Conservation (phyloP, 371 early-diverging fungal species). For the Mortierella sp. region DNA sequence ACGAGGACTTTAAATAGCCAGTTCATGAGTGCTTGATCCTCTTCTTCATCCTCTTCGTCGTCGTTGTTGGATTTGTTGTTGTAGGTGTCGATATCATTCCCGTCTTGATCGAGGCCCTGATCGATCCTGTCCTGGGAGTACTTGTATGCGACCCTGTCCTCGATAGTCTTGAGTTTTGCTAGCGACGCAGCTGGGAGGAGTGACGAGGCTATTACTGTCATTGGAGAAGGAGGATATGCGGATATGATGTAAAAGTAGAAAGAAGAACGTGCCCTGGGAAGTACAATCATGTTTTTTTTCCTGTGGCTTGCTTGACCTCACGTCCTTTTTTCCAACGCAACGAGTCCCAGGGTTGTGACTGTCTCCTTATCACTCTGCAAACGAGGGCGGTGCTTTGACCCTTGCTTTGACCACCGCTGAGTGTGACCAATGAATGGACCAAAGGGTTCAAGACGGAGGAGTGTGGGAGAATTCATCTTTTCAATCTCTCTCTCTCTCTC, state of each 20-base stretch:
- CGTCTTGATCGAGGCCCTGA: conserved; percentile 51
- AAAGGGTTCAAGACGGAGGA: background rate
- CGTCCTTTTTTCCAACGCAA: background rate
- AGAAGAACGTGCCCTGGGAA: background rate
- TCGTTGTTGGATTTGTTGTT: background rate
- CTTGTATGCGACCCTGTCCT: conserved; percentile 53
- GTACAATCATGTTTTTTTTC: background rate
- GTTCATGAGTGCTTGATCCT: conserved; percentile 35
- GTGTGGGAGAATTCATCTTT: background rate
- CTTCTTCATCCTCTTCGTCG: conserved; percentile 12
- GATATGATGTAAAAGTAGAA: background rate
- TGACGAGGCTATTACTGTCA: conserved; percentile 5
- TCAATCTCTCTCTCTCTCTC: background rate
- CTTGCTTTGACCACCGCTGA: background rate
- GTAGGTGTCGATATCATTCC: conserved; percentile 50
- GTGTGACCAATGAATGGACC: no score
- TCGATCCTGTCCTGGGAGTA: conserved; percentile 59
- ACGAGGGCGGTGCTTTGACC: background rate
- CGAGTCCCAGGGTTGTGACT: background rate
- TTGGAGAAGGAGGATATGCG: background rate
- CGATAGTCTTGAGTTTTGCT: conserved; percentile 34
- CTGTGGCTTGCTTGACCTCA: background rate
- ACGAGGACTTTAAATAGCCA: conserved; percentile 48
- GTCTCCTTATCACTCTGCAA: background rate
- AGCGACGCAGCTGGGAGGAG: conserved; percentile 39